Evolutionary conservation across 2,329 filamentous ascomycete species (phyloP).

Genomic region (Zymoseptoria pseudotritici): DNA sequence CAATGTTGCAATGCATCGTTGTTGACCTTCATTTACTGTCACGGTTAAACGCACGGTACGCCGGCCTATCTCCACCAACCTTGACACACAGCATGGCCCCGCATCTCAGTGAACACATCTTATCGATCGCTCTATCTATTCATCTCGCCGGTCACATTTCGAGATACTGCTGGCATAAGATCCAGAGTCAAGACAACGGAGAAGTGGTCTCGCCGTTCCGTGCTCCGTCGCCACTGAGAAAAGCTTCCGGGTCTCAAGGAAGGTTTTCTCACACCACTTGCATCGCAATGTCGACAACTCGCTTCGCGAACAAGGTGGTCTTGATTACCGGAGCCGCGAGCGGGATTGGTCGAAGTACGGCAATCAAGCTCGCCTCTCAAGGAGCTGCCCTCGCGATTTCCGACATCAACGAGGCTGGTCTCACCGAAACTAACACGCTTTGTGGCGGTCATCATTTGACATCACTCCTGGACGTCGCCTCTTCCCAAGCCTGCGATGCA

Average conservation of each 20-base stretch:
- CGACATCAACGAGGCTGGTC: slow-evolving; percentile 31
- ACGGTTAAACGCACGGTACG: not conserved
- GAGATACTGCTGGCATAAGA: not conserved
- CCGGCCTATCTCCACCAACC: not conserved
- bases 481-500: slow-evolving; percentile 16
- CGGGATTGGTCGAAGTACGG: slow-evolving; percentile 38
- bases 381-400: slow-evolving; percentile 38
- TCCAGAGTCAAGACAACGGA: not conserved
- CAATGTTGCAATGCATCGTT: not conserved
- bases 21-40: not conserved
- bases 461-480: slow-evolving; percentile 26
- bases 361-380: slow-evolving; percentile 37
- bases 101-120: not conserved
- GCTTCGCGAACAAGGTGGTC: slow-evolving; percentile 21
- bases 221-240: not conserved
- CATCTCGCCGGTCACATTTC: not conserved
- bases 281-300: slow-evolving; percentile 1
- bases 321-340: slow-evolving; percentile 28
- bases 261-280: no score
- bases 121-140: not conserved
- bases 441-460: slow-evolving; percentile 12
- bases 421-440: slow-evolving; percentile 20
- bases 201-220: not conserved
- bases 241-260: not conserved
- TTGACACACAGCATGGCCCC: not conserved